Evolutionary conservation across 2,329 filamentous ascomycete genomes (phyloP), one percentile per base, ranked within the genome.

Genomic region (Penicillium palitans): DNA sequence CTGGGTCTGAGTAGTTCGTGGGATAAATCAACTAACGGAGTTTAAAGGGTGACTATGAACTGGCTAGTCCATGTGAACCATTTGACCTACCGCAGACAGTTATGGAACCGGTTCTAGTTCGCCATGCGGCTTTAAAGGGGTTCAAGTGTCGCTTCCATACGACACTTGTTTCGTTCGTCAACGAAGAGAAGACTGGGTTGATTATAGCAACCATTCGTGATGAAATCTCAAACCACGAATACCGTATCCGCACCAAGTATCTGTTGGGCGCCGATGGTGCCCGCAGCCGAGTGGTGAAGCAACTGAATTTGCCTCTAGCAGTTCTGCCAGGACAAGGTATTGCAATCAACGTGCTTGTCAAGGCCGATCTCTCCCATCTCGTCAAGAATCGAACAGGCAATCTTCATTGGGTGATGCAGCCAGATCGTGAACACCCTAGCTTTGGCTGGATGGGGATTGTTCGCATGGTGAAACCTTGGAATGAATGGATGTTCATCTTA

Each of bases 391-490:
- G 84, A 0, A 77, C 75, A 29, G 86, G 84, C 0, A 87, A 86
- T 65, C 74, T 88, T 19, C 85, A 88, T 67, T 87, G 83, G 81
- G 74, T 85, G 1, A 75, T 87, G 66, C 79, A 81, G 61, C 84
- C 85, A 0, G 80, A 84, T 57, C 70, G 69, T 2, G 79, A 84
- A 53, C 73, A 81, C 53, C 80, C 81, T 0, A 74, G 74, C 0
- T 86, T 82, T 71, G 83, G 77, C 0, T 84, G 81, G 79, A 73
- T 74, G 33, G 72, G 69, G 3, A 71, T 84, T 61, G 75, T 81
- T 2, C 76, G 86, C 25, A 87, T 88, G 84, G 84, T 88, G 5
- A 84, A 82, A 72, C 81, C 84, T 0, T 88, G 85, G 85, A 68
- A 82, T 61, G 82, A 88, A 73, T 88, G 84, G 84, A 78, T 84